Conservation (phyloP, 805 yeast genomes). For the Ogataea trehaloabstinens region DNA sequence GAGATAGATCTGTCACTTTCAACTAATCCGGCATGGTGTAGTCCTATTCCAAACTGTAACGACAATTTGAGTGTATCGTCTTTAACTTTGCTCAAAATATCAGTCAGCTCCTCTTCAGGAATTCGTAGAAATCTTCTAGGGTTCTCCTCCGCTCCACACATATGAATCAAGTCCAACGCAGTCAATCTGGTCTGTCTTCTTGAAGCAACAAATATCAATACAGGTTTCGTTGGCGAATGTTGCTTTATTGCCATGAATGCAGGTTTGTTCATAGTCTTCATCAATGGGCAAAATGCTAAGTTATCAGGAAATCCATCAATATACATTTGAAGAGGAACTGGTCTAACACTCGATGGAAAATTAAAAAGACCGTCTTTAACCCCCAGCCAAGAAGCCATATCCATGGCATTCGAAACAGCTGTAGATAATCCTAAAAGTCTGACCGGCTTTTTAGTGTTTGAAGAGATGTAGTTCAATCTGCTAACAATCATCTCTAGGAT, state of each 20-base stretch:
- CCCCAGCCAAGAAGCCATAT: slow-evolving; percentile 83
- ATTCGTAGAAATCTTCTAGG: slow-evolving; percentile 69
- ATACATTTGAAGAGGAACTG: slow-evolving; percentile 83
- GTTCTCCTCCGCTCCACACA: slow-evolving; percentile 76
- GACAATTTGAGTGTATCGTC: slow-evolving; percentile 80
- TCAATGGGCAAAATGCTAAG: slow-evolving; percentile 75
- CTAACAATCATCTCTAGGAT: slow-evolving; percentile 87
- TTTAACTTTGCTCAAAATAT: slow-evolving; percentile 52
- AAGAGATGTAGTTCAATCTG: slow-evolving; percentile 71
- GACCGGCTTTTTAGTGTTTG: slow-evolving; percentile 58
- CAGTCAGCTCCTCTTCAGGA: slow-evolving; percentile 60
- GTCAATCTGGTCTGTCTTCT: slow-evolving; percentile 80
- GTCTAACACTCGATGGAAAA: slow-evolving; percentile 79
- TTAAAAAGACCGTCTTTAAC: slow-evolving; percentile 73
- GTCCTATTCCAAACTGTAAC: slow-evolving; percentile 75
- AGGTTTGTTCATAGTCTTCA: slow-evolving; percentile 88
- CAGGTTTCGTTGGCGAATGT: slow-evolving; percentile 85
- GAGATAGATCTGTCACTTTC: slow-evolving; percentile 69
- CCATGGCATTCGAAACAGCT: slow-evolving; percentile 82
- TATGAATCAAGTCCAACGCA: slow-evolving; percentile 71
- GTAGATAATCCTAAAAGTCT: slow-evolving; percentile 78
- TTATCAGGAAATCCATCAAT: slow-evolving; percentile 85
- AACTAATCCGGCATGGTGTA: slow-evolving; percentile 81
- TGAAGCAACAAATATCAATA: slow-evolving; percentile 79
- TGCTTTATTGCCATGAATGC: slow-evolving; percentile 90